Conservation (phyloP, 1,284 basidiomycete genomes). For the Microbotryomycetes sp. region DNA sequence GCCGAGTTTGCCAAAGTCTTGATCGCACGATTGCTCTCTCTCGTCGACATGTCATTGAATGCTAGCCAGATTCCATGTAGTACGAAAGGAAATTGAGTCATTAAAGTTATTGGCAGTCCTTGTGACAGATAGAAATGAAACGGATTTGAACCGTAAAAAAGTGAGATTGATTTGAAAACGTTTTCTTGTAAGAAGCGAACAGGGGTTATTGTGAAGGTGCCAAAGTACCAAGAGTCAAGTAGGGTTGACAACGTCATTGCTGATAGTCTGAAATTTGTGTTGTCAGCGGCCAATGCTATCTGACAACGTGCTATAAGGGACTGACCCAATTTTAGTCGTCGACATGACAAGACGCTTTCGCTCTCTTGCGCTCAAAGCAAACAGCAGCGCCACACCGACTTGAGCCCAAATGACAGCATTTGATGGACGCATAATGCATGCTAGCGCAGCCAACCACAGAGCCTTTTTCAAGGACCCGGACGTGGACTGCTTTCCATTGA, state of each 20-base stretch:
- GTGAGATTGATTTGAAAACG: constrained; percentile 63
- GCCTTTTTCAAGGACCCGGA: too few relatives aligned
- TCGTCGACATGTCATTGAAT: not conserved
- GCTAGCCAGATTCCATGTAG: constrained; percentile 9
- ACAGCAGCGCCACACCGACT: constrained; percentile 46
- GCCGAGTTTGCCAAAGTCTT: not conserved
- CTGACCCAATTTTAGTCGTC: constrained; percentile 7
- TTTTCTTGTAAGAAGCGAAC: constrained; percentile 76
- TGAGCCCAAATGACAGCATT: constrained; percentile 79
- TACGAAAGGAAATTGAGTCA: constrained; percentile 55
- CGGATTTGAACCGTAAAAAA: constrained; percentile 85
- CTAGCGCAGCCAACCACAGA: constrained; percentile 65
- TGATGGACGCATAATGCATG: constrained; percentile 77
- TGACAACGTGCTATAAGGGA: not conserved
- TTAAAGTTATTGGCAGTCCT: constrained; percentile 73
- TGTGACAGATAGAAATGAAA: constrained; percentile 88
- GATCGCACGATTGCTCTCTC: not conserved
- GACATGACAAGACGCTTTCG: not conserved
- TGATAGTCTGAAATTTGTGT: constrained; percentile 3
- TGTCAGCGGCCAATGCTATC: not conserved
- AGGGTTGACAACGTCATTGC: constrained; percentile 39
- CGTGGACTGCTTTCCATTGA: too few relatives aligned
- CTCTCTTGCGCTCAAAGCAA: not conserved
- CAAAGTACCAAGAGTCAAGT: constrained; percentile 66
- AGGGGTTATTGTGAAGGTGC: constrained; percentile 62